phyloP scores from a whole-genome alignment of 2,329 filamentous ascomycete species.

The Dactylellina sp. region DNA sequence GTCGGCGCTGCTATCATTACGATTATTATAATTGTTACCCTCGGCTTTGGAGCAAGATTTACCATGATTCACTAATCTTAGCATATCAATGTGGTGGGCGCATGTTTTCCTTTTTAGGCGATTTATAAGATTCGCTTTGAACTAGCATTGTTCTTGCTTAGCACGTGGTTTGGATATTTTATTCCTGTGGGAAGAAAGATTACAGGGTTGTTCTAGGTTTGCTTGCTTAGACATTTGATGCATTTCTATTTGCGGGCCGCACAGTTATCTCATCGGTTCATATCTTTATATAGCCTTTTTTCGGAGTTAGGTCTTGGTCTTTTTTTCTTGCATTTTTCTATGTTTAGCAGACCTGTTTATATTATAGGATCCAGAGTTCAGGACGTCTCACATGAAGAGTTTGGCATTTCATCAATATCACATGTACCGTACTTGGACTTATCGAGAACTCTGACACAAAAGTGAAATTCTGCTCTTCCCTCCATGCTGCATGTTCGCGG shows the following conservation, averaged over 20 bases:
- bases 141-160: conserved; percentile 13
- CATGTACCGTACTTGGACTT: too few relatives aligned
- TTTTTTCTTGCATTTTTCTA: background rate
- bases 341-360: background rate
- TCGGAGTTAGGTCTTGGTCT: conserved; percentile 11
- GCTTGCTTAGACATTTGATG: background rate
- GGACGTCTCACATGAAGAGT: too few relatives aligned
- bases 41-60: conserved; percentile 42
- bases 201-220: conserved; percentile 28
- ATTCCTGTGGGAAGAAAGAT: conserved; percentile 7
- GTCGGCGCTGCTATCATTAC: conserved; percentile 46
- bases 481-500: too few relatives aligned
- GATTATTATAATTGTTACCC: conserved; percentile 33
- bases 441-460: too few relatives aligned
- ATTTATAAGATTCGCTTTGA: background rate
- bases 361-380: too few relatives aligned
- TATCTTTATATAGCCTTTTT: background rate
- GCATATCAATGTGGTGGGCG: background rate
- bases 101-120: conserved; percentile 8
- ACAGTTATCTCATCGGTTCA: background rate
- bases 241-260: background rate
- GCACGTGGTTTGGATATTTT: conserved; percentile 2
- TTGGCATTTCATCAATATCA: too few relatives aligned
- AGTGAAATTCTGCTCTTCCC: too few relatives aligned
- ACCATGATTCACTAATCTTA: conserved; percentile 48